phyloP scores from a whole-genome alignment of 345 rosid species.

The Citrus hindsii region DNA sequence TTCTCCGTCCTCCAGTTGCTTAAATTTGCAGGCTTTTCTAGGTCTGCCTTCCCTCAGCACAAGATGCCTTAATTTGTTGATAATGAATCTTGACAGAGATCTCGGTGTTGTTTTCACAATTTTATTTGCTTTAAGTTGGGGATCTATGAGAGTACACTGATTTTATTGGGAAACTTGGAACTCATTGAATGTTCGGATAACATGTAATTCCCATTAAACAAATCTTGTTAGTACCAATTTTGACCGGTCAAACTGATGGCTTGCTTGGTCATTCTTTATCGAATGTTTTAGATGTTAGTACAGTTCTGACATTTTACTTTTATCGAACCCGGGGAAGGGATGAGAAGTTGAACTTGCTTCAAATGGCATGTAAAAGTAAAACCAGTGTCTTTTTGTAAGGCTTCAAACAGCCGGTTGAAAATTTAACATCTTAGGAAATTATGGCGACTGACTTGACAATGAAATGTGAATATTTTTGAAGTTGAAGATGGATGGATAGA shows the following conservation, averaged over 20 bases:
- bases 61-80: neutral
- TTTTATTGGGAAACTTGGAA: neutral
- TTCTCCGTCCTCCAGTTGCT: conserved; percentile 55
- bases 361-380: neutral
- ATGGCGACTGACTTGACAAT: neutral
- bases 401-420: too few relatives aligned
- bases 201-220: neutral
- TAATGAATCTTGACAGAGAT: neutral
- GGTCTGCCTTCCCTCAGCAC: neutral
- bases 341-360: neutral
- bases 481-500: neutral
- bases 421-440: neutral
- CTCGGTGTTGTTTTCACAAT: neutral
- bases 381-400: neutral
- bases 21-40: conserved; percentile 14
- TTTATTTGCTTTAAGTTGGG: conserved; percentile 3
- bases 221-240: conserved; percentile 5
- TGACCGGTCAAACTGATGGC: neutral
- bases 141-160: neutral
- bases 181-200: neutral
- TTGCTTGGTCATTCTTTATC: neutral
- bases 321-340: neutral
- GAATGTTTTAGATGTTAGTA: neutral
- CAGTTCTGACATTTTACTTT: neutral
- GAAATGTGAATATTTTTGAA: neutral